These are phyloP conservation scores for Aspergillus hortae DNA, from an alignment of 2,329 filamentous ascomycete species.

Conservation along the genomic window DNA sequence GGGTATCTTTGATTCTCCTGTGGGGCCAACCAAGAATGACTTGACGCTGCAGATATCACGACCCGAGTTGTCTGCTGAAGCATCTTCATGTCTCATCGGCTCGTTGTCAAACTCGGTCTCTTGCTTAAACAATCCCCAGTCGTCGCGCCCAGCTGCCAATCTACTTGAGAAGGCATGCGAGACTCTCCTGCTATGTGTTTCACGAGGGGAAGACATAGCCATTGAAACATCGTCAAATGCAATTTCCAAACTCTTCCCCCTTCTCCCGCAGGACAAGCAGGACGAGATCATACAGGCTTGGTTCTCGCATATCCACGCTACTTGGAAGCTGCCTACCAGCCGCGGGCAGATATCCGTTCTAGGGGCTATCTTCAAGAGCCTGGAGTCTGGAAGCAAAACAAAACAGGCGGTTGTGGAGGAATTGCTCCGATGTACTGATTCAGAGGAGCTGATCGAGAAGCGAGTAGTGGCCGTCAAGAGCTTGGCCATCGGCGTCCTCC, in stretches of 20 bases:
- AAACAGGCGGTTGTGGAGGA: slow-evolving; percentile 29
- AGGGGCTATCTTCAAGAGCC: slow-evolving; percentile 36
- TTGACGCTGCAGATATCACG: slow-evolving; percentile 37
- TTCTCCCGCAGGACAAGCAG: slow-evolving; percentile 31
- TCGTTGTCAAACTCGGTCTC: slow-evolving; percentile 32
- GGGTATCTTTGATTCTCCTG: slow-evolving; percentile 34
- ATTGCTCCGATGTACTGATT: slow-evolving; percentile 31
- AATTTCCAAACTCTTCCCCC: slow-evolving; percentile 36
- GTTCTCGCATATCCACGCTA: slow-evolving; percentile 36
- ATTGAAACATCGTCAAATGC: slow-evolving; percentile 41
- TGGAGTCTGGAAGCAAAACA: slow-evolving; percentile 21
- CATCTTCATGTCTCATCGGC: slow-evolving; percentile 35
- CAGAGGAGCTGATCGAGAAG: slow-evolving; percentile 40
- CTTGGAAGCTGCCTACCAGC: slow-evolving; percentile 36
- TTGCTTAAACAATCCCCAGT: not conserved
- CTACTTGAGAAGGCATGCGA: slow-evolving; percentile 28
- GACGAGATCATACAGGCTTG: slow-evolving; percentile 35
- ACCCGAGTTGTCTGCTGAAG: slow-evolving; percentile 42
- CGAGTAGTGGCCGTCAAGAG: slow-evolving; percentile 40
- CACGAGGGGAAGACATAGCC: slow-evolving; percentile 37
- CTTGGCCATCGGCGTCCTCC: slow-evolving; percentile 35
- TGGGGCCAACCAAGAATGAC: slow-evolving; percentile 34
- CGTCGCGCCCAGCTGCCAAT: slow-evolving; percentile 16
- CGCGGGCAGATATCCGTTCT: slow-evolving; percentile 44
- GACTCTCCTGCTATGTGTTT: slow-evolving; percentile 38